A percentile compares a stretch with the other conserved stretches of the same genome.
Conservation (phyloP, 352 stramenopile genomes). For the Pythium volutum region DNA sequence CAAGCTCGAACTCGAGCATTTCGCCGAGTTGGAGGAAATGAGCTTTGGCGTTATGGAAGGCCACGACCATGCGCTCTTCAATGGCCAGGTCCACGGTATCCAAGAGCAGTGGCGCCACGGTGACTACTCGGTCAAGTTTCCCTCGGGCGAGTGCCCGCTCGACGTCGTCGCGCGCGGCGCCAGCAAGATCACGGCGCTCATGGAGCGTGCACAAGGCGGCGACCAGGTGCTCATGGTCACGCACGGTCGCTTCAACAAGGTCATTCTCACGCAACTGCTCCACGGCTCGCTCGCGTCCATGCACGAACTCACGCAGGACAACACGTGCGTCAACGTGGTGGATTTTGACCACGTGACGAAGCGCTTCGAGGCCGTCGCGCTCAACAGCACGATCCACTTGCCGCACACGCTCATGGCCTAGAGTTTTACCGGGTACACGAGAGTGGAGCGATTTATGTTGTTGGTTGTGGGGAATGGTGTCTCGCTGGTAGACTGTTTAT, state of each 20-base stretch:
- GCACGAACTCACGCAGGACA: slow-evolving; percentile 71
- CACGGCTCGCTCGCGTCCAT: slow-evolving; percentile 55
- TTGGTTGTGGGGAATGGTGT: not conserved
- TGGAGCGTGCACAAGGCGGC: slow-evolving; percentile 31
- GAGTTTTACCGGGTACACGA: not conserved
- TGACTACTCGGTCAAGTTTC: slow-evolving; percentile 50
- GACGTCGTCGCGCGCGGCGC: slow-evolving; percentile 68
- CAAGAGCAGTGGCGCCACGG: slow-evolving; percentile 60
- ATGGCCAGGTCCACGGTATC: slow-evolving; percentile 57
- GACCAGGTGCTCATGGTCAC: slow-evolving; percentile 77
- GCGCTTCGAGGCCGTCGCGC: slow-evolving; percentile 51
- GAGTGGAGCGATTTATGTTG: not conserved
- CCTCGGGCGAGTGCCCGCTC: slow-evolving; percentile 59
- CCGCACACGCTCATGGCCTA: slow-evolving; percentile 29
- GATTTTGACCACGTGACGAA: slow-evolving; percentile 63
- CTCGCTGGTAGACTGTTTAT: no score
- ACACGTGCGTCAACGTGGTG: slow-evolving; percentile 86
- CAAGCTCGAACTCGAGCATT: slow-evolving; percentile 52
- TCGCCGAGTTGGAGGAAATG: slow-evolving; percentile 79
- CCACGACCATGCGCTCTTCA: slow-evolving; percentile 44
- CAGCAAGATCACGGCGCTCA: slow-evolving; percentile 55
- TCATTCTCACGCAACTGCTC: slow-evolving; percentile 69
- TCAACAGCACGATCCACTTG: slow-evolving; percentile 73
- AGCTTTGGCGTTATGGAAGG: slow-evolving; percentile 78
- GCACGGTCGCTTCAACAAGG: slow-evolving; percentile 85